Conservation (phyloP, 2,329 filamentous ascomycete species). For the Clarireedia homoeocarpa region DNA sequence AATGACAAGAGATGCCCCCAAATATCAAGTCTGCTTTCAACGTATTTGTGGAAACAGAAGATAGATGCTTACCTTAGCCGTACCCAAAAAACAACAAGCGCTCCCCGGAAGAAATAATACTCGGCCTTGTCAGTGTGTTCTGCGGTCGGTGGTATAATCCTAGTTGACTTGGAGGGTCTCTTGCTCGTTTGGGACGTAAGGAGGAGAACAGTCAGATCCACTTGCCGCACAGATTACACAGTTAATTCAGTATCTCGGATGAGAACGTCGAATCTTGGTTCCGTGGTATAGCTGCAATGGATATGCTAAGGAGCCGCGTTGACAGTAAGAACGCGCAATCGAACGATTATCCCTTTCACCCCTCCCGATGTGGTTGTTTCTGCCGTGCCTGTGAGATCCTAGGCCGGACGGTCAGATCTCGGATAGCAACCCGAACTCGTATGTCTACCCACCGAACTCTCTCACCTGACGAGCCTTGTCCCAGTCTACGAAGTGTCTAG, state of each 20-base stretch:
- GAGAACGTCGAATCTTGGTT: not conserved
- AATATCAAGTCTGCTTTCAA: conserved; percentile 2
- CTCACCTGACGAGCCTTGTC: conserved; percentile 1
- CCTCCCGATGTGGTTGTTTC: not conserved
- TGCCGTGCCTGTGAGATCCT: not conserved
- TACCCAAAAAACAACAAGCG: not conserved
- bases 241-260: not conserved
- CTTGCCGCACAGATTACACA: conserved; percentile 8
- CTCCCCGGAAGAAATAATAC: conserved; percentile 12
- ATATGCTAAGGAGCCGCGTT: not conserved
- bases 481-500: not conserved
- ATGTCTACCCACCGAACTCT: not conserved
- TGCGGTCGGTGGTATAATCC: not conserved
- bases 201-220: conserved; percentile 11
- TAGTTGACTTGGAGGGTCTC: not conserved
- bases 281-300: not conserved
- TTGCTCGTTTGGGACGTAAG: conserved; percentile 4
- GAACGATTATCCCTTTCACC: not conserved
- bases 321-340: not conserved
- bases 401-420: not conserved
- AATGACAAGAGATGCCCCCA: conserved; percentile 9
- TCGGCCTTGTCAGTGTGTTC: conserved; percentile 13
- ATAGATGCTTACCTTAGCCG: conserved; percentile 3
- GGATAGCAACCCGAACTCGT: not conserved
- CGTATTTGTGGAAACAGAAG: conserved; percentile 11